phyloP scores from a whole-genome alignment of 225 moss, liverwort and hornwort genomes.

The Straminergon stramineum region DNA sequence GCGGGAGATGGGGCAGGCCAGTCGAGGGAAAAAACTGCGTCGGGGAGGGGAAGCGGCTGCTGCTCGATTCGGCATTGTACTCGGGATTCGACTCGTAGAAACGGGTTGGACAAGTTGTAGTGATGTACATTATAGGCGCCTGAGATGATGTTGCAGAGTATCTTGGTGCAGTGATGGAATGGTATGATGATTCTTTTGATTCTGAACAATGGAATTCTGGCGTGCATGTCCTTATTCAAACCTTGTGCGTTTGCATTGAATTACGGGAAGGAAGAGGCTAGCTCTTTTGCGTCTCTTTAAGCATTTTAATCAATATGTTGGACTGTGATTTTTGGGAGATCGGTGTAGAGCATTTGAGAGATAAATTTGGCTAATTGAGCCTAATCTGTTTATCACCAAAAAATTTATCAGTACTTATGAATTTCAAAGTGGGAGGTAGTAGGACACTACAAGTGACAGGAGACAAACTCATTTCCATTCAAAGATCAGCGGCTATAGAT shows the following conservation, averaged over 20 bases:
- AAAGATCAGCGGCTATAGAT: background rate
- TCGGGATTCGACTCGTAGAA: conserved; percentile 60
- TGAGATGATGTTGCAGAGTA: background rate
- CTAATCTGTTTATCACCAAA: background rate
- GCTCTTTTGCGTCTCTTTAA: background rate
- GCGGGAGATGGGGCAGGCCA: conserved; percentile 74
- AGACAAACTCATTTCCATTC: background rate
- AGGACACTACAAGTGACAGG: background rate
- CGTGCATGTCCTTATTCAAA: background rate
- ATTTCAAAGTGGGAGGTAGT: background rate
- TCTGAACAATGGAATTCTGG: background rate
- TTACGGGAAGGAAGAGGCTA: background rate
- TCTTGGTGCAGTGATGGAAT: background rate
- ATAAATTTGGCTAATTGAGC: background rate
- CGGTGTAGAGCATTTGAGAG: too few relatives aligned
- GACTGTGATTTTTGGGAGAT: background rate
- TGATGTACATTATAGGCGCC: background rate
- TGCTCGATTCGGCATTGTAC: conserved; percentile 63
- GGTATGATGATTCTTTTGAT: background rate
- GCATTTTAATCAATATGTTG: background rate
- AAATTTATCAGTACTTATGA: background rate
- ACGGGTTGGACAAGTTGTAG: background rate
- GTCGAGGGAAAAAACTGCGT: conserved; percentile 78
- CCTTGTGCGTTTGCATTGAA: background rate
- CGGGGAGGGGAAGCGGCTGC: conserved; percentile 68